Percentiles rank a stretch among this genome's conserved stretches.
Evolutionary conservation across 2,329 filamentous ascomycete species (phyloP).

Genomic region (Helotiales sp.): DNA sequence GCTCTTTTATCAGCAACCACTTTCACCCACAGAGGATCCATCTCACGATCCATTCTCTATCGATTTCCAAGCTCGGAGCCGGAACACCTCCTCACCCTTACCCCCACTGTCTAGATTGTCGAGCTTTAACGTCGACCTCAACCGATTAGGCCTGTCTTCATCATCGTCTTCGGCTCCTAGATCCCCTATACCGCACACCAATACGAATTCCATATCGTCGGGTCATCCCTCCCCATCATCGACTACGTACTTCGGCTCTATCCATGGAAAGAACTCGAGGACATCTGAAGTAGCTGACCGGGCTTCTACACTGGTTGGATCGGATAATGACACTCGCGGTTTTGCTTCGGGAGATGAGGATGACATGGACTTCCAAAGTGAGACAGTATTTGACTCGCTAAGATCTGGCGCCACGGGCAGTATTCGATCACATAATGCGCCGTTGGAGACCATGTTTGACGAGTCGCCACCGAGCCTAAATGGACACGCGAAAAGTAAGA

Average conservation of each 20-base stretch:
- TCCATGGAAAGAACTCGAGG: constrained; percentile 22
- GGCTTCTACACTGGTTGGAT: constrained; percentile 66
- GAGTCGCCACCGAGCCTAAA: constrained; percentile 67
- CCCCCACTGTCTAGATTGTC: constrained; percentile 55
- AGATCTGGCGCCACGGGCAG: constrained; percentile 70
- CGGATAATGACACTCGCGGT: constrained; percentile 65
- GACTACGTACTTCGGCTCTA: constrained; percentile 22
- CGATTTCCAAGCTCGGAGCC: constrained; percentile 25
- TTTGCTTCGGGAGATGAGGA: constrained; percentile 72
- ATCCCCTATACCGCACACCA: constrained; percentile 33
- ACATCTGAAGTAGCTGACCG: constrained; percentile 36
- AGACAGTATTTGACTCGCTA: constrained; percentile 75
- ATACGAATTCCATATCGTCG: constrained; percentile 36
- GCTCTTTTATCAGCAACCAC: constrained; percentile 22
- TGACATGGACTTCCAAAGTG: constrained; percentile 76
- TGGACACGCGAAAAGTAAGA: constrained; percentile 38
- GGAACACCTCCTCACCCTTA: constrained; percentile 55
- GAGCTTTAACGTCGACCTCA: constrained; percentile 55
- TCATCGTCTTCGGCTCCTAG: constrained; percentile 35
- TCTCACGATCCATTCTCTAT: constrained; percentile 28
- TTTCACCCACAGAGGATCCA: constrained; percentile 17
- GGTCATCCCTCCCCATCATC: constrained; percentile 43
- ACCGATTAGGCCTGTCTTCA: constrained; percentile 46
- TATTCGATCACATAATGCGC: constrained; percentile 65
- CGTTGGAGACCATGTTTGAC: constrained; percentile 78